These are phyloP conservation scores for Acanthamoeba sp. DNA, from an alignment of 208 protist genomes.

Conservation along the genomic window DNA sequence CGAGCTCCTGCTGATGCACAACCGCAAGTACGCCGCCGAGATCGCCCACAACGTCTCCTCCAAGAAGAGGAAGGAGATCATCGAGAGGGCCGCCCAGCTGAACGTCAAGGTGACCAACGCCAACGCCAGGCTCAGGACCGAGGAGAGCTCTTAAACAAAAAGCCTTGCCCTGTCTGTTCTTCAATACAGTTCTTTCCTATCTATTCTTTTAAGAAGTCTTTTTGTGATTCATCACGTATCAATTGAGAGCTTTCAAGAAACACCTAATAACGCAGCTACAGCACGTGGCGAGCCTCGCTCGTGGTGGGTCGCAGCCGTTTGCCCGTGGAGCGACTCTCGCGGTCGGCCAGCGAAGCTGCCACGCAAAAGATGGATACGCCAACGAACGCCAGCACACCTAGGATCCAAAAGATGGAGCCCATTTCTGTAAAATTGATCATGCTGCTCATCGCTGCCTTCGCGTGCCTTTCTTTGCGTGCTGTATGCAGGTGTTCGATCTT, in stretches of 20 bases:
- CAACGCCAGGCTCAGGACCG: conserved; percentile 95
- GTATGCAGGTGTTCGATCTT: too few relatives aligned
- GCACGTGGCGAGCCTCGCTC: background rate
- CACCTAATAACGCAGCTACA: too few relatives aligned
- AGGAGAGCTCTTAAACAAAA: conserved; percentile 90
- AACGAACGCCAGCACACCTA: background rate
- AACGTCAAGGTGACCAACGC: conserved; percentile 98
- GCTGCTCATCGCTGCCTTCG: background rate
- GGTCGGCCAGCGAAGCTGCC: background rate
- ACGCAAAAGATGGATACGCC: background rate
- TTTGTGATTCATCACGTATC: background rate
- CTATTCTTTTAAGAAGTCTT: background rate
- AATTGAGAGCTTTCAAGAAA: background rate
- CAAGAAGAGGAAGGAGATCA: conserved; percentile 96
- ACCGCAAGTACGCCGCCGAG: conserved; percentile 99
- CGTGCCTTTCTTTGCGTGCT: too few relatives aligned
- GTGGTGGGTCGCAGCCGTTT: background rate
- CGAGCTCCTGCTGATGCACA: conserved; percentile 99
- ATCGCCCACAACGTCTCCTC: conserved; percentile 97
- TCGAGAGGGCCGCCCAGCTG: conserved; percentile 98
- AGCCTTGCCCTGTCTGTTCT: conserved; percentile 9
- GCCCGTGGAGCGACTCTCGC: background rate
- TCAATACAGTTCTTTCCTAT: background rate
- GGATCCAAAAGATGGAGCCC: background rate
- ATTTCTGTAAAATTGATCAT: conserved; percentile 1